These are phyloP conservation scores for Fraxinus baroniana DNA, from an alignment of 305 asterid genomes.

Conservation along the genomic window DNA sequence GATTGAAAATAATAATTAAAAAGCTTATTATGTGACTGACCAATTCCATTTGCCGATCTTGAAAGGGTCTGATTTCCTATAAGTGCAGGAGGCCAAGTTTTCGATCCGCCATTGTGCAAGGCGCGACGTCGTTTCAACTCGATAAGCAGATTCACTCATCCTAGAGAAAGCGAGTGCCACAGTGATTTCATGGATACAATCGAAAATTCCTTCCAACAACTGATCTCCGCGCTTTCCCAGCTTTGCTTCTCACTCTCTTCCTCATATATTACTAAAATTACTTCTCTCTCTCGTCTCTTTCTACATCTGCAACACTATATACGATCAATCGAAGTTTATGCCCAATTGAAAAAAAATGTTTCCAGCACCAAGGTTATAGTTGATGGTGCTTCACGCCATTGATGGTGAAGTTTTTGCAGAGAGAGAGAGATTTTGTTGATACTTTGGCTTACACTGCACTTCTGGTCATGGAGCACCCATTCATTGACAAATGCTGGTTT, in stretches of 20 bases:
- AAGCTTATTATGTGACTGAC: conserved; percentile 24
- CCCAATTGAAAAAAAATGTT: conserved; percentile 21
- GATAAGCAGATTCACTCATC: conserved; percentile 90
- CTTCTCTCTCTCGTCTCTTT: background rate
- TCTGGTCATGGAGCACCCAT: conserved; percentile 22
- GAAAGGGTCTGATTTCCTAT: conserved; percentile 80
- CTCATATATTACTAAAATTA: conserved; percentile 38
- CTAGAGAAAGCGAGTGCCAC: conserved; percentile 61
- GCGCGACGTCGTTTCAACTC: conserved; percentile 80
- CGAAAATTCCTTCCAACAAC: conserved; percentile 71
- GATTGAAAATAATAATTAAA: background rate
- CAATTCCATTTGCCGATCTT: conserved; percentile 80
- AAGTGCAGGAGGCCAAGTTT: conserved; percentile 55
- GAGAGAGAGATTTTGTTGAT: background rate
- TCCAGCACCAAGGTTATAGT: conserved; percentile 34
- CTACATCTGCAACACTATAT: background rate
- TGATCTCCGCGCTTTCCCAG: conserved; percentile 96
- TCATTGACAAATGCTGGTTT: background rate
- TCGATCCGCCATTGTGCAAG: conserved; percentile 95
- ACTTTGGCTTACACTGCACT: conserved; percentile 44
- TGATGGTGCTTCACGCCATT: conserved; percentile 46
- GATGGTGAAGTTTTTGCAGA: conserved; percentile 33
- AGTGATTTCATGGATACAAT: conserved; percentile 87
- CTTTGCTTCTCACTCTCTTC: conserved; percentile 49
- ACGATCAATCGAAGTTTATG: conserved; percentile 10